phyloP scores from a whole-genome alignment of 768 basidiomycete species.

The Boletus reticuloceps region DNA sequence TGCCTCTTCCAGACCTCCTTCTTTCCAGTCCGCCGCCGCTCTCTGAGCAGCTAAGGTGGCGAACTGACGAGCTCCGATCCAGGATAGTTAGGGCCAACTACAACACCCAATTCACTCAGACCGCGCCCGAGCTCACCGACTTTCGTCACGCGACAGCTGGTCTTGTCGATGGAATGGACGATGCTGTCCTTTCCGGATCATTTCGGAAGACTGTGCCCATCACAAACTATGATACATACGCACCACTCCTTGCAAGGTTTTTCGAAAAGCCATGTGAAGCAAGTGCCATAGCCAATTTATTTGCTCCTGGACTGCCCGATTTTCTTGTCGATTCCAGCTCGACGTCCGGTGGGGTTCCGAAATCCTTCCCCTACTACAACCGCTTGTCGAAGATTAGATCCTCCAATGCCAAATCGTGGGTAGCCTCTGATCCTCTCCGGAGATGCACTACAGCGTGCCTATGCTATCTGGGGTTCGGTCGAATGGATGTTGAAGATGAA shows the following conservation, averaged over 20 bases:
- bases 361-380: constrained; percentile 12
- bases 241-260: constrained; percentile 5
- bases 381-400: background rate
- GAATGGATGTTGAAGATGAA: background rate
- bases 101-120: constrained; percentile 7
- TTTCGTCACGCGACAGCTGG: background rate
- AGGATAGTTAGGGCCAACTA: background rate
- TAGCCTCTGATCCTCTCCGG: background rate
- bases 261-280: constrained; percentile 4
- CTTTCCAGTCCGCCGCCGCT: background rate
- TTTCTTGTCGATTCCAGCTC: constrained; percentile 12
- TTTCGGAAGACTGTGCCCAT: constrained; percentile 9
- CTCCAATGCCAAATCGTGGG: background rate
- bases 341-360: constrained; percentile 13
- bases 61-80: background rate
- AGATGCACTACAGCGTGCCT: constrained; percentile 1
- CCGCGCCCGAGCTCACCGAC: background rate
- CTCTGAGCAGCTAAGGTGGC: background rate
- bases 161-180: background rate
- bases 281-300: constrained; percentile 1
- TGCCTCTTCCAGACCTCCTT: background rate
- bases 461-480: background rate
- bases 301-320: constrained; percentile 18
- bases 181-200: background rate
- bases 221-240: constrained; percentile 13